Base-by-base conservation (phyloP, 345 rosid genomes). In the Acer campestre region DNA sequence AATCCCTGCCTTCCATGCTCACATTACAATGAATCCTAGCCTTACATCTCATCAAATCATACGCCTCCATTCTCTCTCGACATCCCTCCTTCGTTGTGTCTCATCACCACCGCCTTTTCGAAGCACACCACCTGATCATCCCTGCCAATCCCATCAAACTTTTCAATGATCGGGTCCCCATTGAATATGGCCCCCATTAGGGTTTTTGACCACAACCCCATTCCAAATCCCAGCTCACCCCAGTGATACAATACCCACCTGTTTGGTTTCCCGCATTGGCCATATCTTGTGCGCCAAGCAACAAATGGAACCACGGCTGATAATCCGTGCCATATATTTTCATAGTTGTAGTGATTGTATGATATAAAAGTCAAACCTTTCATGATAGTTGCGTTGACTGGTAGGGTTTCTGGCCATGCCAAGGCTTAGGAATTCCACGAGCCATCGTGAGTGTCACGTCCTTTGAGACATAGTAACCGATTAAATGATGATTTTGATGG, bases 31-130 rank as follows among this genome's bases (percentile, higher is more conserved):
- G 82, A 6, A 5, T 44, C 74, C 95, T 86, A 1, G 88, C 93
- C 79, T 86, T 88, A 68, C 89, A 86, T 82, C 98, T 88, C 55
- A 90, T 68, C 16, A 86, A 75, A 78, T 92, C 91, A 42, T 84
- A 92, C 6, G 79, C 88, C 74, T 94, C 92, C 77, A 85, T 86
- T 82, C 89, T 88, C 86, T 76, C 86, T 85, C 23, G 95, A 86
- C 95, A 92, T 89, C 17, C 93, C 96, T 51, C 94, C 97, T 59
- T 91, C 92, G 61, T 86, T 87, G 76, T 90, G 98, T 80, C 97
- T 89, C 94, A 89, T 92, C 69, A 90, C 95, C 48, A 92, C 90
- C 2, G 92, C 89, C 78, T 91, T 90, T 71, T 89, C 90, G 13
- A 92, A 94, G 80, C 98, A 94, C 58, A 84, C 82, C 8, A 93